Evolutionary conservation across 257 asterid species (phyloP).

Genomic region (Eucommia ulmoides): DNA sequence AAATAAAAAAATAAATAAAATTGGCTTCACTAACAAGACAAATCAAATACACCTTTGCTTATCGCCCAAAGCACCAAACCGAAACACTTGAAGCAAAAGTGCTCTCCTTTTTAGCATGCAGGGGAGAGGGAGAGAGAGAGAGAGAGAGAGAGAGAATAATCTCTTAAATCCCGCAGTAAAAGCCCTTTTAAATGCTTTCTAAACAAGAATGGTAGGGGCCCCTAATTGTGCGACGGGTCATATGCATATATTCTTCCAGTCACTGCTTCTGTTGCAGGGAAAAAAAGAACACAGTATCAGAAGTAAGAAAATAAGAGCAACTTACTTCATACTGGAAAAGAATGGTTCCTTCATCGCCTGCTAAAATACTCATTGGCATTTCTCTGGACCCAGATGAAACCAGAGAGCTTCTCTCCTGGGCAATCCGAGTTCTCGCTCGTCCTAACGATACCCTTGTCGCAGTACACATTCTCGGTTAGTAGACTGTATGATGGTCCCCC

Average conservation of each 20-base stretch:
- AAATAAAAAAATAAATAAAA: conserved; percentile 5
- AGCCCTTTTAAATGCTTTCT: background rate
- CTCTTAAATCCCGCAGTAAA: background rate
- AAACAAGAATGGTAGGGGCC: background rate
- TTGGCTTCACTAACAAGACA: conserved; percentile 62
- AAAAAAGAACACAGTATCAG: conserved; percentile 11
- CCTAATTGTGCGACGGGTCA: background rate
- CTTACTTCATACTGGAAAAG: conserved; percentile 9
- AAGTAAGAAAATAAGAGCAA: conserved; percentile 26
- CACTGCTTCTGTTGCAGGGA: background rate
- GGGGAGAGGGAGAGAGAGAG: conserved; percentile 3
- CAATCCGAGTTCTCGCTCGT: conserved; percentile 35
- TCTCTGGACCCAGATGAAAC: conserved; percentile 47
- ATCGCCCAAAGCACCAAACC: conserved; percentile 72
- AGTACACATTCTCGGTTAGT: conserved; percentile 57
- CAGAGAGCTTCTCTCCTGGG: conserved; percentile 51
- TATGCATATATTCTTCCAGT: background rate
- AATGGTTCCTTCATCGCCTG: conserved; percentile 27
- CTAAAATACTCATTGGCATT: conserved; percentile 61
- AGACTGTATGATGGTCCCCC: no score
- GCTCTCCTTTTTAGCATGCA: conserved; percentile 12
- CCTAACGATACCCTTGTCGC: conserved; percentile 65
- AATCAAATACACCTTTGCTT: conserved; percentile 76
- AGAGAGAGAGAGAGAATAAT: conserved; percentile 3
- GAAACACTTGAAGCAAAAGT: conserved; percentile 41